Evolutionary conservation across 441 rosid genomes (phyloP), one percentile per base, ranked within the genome.

Genomic region (Gossypium trilobum): DNA sequence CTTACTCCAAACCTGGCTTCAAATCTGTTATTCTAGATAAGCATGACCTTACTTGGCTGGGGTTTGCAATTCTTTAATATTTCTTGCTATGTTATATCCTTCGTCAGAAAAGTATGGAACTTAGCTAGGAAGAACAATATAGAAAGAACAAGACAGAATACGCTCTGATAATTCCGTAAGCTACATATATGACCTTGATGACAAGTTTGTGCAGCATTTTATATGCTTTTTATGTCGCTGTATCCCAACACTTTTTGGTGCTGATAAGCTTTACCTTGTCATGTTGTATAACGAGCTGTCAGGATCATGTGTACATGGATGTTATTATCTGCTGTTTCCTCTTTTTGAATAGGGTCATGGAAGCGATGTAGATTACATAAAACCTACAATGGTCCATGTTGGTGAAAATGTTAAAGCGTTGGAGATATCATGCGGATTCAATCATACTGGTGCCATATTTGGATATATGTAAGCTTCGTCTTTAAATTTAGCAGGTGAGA

Each of bases 381-480:
- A 78, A 22, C 97, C 99, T 19, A 77, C 17, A 4, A 72, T 82
- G 80, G 89, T 92, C 23, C 27, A 76, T 36, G 76, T 92, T 33
- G 90, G 79, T 9, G 74, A 82, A 61, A 84, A 83, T 67, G 82
- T 85, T 69, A 90, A 81, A 82, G 97, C 91, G 3, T 65, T 89
- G 77, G 82, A 89, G 72, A 80, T 92, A 46, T 92, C 97, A 0
- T 92, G 97, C 65, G 96, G 97, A 70, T 94, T 94, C 83, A 94
- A 92, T 79, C 97, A 94, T 78, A 87, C 95, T 0, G 95, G 89
- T 11, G 96, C 93, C 58, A 80, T 93, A 74, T 82, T 93, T 1
- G 89, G 88, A 81, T 77, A 76, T 68, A 59, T 27, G n/a, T 80
- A 77, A 82, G 55, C 9, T 54, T 64, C 13, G 1, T 58, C 58